Evolutionary conservation across 2,329 filamentous ascomycete species (phyloP), one percentile per base, ranked within the genome.

Genomic region (Stromatinia cepivora): DNA sequence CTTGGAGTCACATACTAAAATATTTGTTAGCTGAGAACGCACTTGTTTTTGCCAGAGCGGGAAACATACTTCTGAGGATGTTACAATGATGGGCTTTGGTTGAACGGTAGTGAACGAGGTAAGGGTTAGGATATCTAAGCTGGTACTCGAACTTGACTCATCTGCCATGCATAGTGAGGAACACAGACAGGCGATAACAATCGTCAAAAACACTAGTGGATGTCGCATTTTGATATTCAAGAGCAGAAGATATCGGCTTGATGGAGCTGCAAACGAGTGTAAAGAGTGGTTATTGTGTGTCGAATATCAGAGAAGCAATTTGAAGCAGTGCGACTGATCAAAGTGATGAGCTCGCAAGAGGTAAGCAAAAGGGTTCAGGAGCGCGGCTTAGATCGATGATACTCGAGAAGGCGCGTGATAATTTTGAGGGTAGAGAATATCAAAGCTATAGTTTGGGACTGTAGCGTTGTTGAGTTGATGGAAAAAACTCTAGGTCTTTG

Each of bases 31-130:
- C 46, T 22, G 11, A 8, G 34, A 28, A 22, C 4, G 9, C 15
- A 17, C 17, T 0, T 0, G 3, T 22, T 39, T 15, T 42, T 64
- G n/a, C 1, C 3, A 28, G 25, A 10, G 6, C n/a, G 34, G 31
- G 10, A 52, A 64, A 22, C n/a, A 52, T 64, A 64, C 61, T 17
- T 39, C n/a, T 28, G 61, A 64, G 9, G 61, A 52, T 10, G 31
- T 52, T 36, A 52, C 8, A n/a, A 42, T n/a, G 31, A 62, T 36
- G 17, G 59, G 59, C 1, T 13, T 17, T 17, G 59, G 59, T 9
- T 20, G 17, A 7, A 52, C 17, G 5, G 61, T 64, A 8, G 46
- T 52, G 6, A 52, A 52, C 0, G 61, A 64, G 0, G 61, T 64
- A 9, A 64, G 61, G 15, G 61, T 64, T 20, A 64, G 15, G n/a